These are phyloP conservation scores for Wickerhamiella alocasiicola DNA, from an alignment of 805 yeast species.

Conservation along the genomic window DNA sequence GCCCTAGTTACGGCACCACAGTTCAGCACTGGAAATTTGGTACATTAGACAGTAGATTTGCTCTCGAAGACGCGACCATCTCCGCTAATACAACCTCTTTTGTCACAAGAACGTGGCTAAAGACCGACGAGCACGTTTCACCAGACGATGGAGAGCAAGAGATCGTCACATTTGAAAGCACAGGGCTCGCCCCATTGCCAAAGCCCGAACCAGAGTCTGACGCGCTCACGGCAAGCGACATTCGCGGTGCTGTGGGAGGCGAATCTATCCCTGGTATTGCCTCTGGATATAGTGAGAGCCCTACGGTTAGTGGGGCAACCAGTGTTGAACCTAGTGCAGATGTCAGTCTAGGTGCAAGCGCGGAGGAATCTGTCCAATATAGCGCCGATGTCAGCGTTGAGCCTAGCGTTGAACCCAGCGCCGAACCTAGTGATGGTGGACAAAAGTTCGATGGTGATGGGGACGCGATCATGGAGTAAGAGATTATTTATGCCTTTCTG, in stretches of 20 bases:
- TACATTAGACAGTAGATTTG: not conserved
- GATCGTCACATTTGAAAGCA: constrained; percentile 18
- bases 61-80: constrained; percentile 2
- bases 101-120: constrained; percentile 17
- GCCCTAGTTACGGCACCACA: constrained; percentile 19
- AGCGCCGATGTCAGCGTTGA: constrained; percentile 1
- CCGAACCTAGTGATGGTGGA: constrained; percentile 1
- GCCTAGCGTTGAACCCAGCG: not conserved
- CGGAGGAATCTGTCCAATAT: not conserved
- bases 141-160: constrained; percentile 31
- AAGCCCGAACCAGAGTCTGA: constrained; percentile 17
- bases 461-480: constrained; percentile 2
- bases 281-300: not conserved
- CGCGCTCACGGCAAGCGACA: constrained; percentile 35
- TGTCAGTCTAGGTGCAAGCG: too few species aligned
- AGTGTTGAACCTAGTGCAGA: not conserved
- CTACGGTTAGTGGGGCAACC: not conserved
- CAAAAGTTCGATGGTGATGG: constrained; percentile 6
- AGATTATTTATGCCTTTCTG: too few species aligned
- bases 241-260: constrained; percentile 44
- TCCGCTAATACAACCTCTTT: not conserved
- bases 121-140: constrained; percentile 17
- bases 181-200: constrained; percentile 17
- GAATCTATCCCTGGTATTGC: constrained; percentile 36
- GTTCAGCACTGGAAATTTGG: constrained; percentile 18